phyloP scores from a whole-genome alignment of 2,329 filamentous ascomycete species.

The Xylariaceae sp. region DNA sequence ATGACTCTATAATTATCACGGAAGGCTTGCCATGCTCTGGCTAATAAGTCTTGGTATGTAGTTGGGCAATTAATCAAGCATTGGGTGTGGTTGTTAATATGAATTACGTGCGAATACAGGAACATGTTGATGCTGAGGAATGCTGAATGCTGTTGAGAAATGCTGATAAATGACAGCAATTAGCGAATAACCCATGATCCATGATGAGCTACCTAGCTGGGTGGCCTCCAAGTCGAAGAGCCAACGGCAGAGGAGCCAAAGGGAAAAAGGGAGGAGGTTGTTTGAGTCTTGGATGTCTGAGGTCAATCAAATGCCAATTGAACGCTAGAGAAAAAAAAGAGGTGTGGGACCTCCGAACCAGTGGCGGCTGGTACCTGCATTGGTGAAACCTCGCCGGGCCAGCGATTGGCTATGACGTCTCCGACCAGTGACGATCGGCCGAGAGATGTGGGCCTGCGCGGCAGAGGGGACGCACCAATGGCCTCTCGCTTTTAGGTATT shows the following conservation, averaged over 20 bases:
- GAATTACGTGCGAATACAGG: too few relatives aligned
- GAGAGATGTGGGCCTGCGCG: conserved; percentile 5
- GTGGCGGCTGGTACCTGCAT: conserved; percentile 28
- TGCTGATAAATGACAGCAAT: too few relatives aligned
- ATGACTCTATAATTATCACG: not conserved
- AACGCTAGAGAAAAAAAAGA: not conserved
- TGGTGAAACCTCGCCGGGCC: conserved; percentile 15
- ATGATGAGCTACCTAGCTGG: too few relatives aligned
- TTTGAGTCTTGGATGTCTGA: conserved; percentile 3
- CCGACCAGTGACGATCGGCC: not conserved
- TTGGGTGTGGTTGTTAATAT: too few relatives aligned
- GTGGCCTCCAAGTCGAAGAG: not conserved
- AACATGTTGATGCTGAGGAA: too few relatives aligned
- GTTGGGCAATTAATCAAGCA: not conserved
- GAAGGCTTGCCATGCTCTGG: too few relatives aligned
- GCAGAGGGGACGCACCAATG: too few relatives aligned
- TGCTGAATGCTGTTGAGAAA: too few relatives aligned
- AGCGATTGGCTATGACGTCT: conserved; percentile 16
- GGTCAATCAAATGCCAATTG: not conserved
- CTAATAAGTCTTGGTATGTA: too few relatives aligned
- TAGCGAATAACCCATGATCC: too few relatives aligned
- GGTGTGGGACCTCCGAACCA: not conserved
- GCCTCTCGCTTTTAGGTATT: too few relatives aligned
- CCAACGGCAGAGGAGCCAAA: too few relatives aligned
- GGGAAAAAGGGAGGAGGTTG: conserved; percentile 4